Percentiles rank a stretch among this genome's conserved stretches.
These are phyloP conservation scores for Calocera cornea DNA, from an alignment of 768 basidiomycete genomes.

Conservation along the genomic window DNA sequence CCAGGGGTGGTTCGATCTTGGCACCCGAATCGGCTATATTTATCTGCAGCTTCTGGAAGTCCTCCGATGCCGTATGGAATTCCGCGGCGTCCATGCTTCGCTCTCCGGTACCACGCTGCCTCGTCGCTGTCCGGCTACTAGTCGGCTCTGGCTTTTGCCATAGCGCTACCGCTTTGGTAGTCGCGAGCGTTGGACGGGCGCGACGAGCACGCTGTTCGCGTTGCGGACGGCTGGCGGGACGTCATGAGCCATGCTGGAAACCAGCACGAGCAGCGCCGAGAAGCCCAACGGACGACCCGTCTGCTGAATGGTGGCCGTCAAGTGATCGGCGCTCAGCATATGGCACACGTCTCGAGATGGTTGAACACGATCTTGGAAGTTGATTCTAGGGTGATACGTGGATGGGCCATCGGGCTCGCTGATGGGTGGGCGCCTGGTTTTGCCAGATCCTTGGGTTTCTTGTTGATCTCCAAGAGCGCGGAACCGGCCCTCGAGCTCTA, in stretches of 20 bases:
- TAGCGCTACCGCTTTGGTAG: background rate
- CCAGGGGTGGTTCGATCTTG: background rate
- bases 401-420: background rate
- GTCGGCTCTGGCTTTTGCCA: background rate
- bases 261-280: background rate
- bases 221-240: background rate
- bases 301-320: background rate
- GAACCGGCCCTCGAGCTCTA: background rate
- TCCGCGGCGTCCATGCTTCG: background rate
- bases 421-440: background rate
- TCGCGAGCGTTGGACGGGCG: background rate
- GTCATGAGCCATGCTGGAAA: background rate
- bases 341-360: background rate
- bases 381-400: background rate
- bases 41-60: background rate
- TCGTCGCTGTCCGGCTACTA: background rate
- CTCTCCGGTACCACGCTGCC: background rate
- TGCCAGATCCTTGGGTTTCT: background rate
- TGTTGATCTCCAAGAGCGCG: background rate
- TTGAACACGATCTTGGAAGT: background rate
- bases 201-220: background rate
- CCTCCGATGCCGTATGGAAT: background rate
- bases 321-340: background rate
- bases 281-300: background rate
- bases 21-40: background rate